Base-by-base conservation (phyloP, 2,329 filamentous ascomycete species). In the Graphium sp. region DNA sequence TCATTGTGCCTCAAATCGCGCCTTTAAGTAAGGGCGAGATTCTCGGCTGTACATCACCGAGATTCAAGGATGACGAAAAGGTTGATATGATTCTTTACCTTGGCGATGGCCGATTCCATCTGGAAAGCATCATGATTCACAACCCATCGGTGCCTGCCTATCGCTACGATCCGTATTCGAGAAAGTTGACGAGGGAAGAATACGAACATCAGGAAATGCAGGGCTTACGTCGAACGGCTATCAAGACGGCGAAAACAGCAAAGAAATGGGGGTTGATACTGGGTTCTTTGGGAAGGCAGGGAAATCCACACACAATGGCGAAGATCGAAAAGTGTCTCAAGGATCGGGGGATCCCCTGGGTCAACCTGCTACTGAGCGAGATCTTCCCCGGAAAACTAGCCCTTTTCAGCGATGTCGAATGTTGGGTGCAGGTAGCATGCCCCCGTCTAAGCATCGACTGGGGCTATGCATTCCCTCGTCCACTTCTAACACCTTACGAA, bases 121-220 rank as follows among this genome's bases (percentile, higher is more conserved):
- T 98, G 24, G 89, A 98, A 53, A 91, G 82, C 44, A 87, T 91
- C 44, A 98, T 98, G 87, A 98, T 98, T 39, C 89, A 95, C 47
- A 98, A 98, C 53, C 89, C 91, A 0, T 55, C 61, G 5, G 70
- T 94, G 20, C 81, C 87, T 1, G 87, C 91, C 2, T 98, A 94
- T 54, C 71, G 89, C 37, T 98, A 98, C 51, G 89, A 98, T 46
- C 89, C 91, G 0, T 98, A 98, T 55, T 89, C 84, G 8, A 72
- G 87, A 28, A 83, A 81, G 33, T 67, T 98, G 17, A 94, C 87
- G 2, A 75, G 81, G 38, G 91, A 98, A 54, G 77, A 69, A 15
- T 98, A 98, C 51, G 80, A 80, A 23, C 89, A 98, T 50, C 70
- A 79, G 15, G 84, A 92, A 46, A 89, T 98, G 66, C 80, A 92